Evolutionary conservation across 768 basidiomycete genomes (phyloP).

Genomic region (Rubroboletus pulcherrimus): DNA sequence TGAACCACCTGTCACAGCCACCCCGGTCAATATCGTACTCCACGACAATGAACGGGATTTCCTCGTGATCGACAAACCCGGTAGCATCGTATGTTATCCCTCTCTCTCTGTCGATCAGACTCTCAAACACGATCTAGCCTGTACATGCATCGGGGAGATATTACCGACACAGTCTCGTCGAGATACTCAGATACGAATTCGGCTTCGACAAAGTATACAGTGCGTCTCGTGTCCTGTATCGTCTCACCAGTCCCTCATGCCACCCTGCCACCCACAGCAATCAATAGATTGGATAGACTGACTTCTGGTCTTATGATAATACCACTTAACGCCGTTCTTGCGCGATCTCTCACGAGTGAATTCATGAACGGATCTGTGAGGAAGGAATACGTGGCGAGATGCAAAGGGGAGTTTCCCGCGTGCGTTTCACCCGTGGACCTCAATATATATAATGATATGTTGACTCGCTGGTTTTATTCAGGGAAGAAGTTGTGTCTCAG

Average conservation of each 20-base stretch:
- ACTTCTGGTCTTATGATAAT: conserved; percentile 96
- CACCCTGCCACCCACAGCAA: conserved; percentile 49
- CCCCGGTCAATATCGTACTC: conserved; percentile 73
- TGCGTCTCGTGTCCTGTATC: conserved; percentile 38
- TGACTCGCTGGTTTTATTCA: conserved; percentile 26
- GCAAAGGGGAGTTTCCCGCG: conserved; percentile 81
- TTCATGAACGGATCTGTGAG: conserved; percentile 77
- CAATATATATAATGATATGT: neutral
- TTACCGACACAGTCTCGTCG: conserved; percentile 80
- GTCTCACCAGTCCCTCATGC: neutral
- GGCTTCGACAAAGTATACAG: conserved; percentile 80
- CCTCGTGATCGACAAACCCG: conserved; percentile 94
- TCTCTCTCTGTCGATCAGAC: neutral
- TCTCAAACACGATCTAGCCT: conserved; percentile 45
- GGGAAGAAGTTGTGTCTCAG: conserved; percentile 79
- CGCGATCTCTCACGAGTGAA: conserved; percentile 69
- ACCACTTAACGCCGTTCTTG: conserved; percentile 67
- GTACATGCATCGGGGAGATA: conserved; percentile 93
- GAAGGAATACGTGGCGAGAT: conserved; percentile 92
- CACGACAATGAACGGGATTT: conserved; percentile 78
- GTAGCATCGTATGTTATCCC: conserved; percentile 79
- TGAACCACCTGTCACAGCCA: conserved; percentile 90
- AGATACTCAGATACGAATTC: conserved; percentile 82
- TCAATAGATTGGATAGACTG: conserved; percentile 89
- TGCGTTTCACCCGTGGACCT: conserved; percentile 38